Base-by-base conservation (phyloP, 306 rosid genomes). In the Vigna trinervia region DNA sequence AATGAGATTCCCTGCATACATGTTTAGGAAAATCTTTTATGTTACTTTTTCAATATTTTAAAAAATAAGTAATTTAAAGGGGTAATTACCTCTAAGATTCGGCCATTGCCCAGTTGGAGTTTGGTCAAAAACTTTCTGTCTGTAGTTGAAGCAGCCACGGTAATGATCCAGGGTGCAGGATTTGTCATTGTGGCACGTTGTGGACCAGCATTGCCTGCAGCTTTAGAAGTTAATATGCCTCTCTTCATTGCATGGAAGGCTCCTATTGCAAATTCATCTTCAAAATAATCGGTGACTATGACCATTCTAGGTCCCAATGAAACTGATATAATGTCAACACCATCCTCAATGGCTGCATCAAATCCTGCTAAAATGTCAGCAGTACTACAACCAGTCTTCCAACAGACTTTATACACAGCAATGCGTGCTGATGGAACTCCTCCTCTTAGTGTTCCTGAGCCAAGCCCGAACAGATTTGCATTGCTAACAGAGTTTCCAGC, bases 91-190 rank as follows among this genome's bases (percentile, higher is more conserved):
- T 50, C 0, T 0, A 5, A 1, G 20, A 6, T 50, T 19, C 6
- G 3, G 20, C 20, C 20, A 50, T 50, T 50, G 54, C 89, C 91
- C 56, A 82, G 68, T 20, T 3, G 60, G 5, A 87, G 76, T 12
- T 50, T 39, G 5, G 90, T 76, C 4, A 61, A 23, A 74, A 89
- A 85, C 65, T 71, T 79, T 10, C 87, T 79, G 19, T 87, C 90
- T 4, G 66, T 80, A 38, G 87, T 87, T 71, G 80, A 67, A 8
- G 94, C 91, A 58, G 86, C 90, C 45, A 87, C 91, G 17, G 84
- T 69, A 28, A 89, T 60, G 0, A 38, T 8, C 94, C 94, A 90
- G 0, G 90, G 94, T 1, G 87, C 68, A 36, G n/a, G 5, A 14
- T 50, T 50, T 15, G 20, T 0, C 1, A 48, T 28, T 15, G 85